Evolutionary conservation across 1,284 basidiomycete genomes (phyloP), one percentile per base, ranked within the genome.

Genomic region (Sporisorium reilianum): DNA sequence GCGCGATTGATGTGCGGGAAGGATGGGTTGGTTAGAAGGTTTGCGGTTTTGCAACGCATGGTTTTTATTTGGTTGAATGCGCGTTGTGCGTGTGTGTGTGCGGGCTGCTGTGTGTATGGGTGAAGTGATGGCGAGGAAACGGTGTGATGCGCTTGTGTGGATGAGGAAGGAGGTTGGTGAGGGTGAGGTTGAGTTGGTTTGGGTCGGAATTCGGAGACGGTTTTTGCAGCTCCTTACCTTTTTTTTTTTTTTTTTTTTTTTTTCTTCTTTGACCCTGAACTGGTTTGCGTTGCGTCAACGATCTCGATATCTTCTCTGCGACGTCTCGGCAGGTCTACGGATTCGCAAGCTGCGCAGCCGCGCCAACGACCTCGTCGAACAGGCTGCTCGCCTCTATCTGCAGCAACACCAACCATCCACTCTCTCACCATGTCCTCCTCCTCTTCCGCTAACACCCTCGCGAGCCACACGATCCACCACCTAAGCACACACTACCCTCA

Each of bases 1-100:
- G 56, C 67, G 79, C 49, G 69, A 78, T 49, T 78, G 50, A 51
- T 5, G 14, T n/a, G n/a, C n/a, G 9, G 12, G 38, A 11, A 14
- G 54, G 18, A n/a, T 26, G 25, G 46, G n/a, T n/a, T n/a, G 28
- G 22, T 34, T 34, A 34, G 34, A 34, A 10, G 34, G 14, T 12
- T 16, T 34, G 50, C 32, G 22, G n/a, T 34, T 61, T 7, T 53
- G 36, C 36, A 38, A 38, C 36, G 36, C 36, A 38, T 18, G 36
- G 14, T 14, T 40, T 28, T 38, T 38, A 6, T 16, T 34, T 34
- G 32, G 6, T 34, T 34, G 32, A 11, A 11, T 7, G 32, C 28
- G 28, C 28, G 32, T 34, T 7, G 22, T 41, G n/a, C 23, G 51
- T 54, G 23, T 34, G 32, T 14, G 51, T 52, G 51, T 40, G 51